Evolutionary conservation across 179 eudicot species (phyloP), one percentile per base, ranked within the genome.

Genomic region (Nepenthes alata): DNA sequence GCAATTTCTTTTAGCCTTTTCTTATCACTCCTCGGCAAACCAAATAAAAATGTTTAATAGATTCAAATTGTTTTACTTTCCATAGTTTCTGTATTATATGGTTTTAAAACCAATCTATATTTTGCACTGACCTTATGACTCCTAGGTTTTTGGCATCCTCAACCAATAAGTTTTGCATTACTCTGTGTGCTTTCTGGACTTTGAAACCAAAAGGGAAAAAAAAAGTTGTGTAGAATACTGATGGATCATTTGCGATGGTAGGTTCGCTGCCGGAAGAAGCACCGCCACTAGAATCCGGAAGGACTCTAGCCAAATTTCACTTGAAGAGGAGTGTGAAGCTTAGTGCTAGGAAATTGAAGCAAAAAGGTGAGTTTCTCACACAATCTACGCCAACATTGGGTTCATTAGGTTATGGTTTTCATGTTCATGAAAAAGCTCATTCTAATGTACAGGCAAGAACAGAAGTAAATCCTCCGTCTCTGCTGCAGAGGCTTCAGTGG

Each of bases 291-390:
- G 76, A 78, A 68, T 61, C 81, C 16, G 76, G 53, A 54, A 85
- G 76, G 61, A 5, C 71, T 41, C 70, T 85, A 1, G 47, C 75
- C 38, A 70, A 80, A 67, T 88, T 90, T 62, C 84, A 71, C 65
- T 11, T 88, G 79, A 88, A 88, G 81, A 90, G 82, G 82, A 77
- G 78, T 67, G 63, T 78, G 65, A 90, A 81, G 78, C 68, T 90
- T 53, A 80, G 77, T 78, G 37, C 70, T 36, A 84, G 78, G 67
- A 78, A 69, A 68, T 78, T 66, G 56, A 90, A 78, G 69, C 70
- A 70, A 72, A 80, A 80, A 68, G 82, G 82, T 68, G 58, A 58
- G 15, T 15, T 7, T 56, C 44, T 11, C 11, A 11, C 7, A 11
- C 7, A 11, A 12, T 9, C 2, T 35, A 34, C 10, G 12, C 11